phyloP scores from a whole-genome alignment of 345 rosid species.

The Cardamine occulta region DNA sequence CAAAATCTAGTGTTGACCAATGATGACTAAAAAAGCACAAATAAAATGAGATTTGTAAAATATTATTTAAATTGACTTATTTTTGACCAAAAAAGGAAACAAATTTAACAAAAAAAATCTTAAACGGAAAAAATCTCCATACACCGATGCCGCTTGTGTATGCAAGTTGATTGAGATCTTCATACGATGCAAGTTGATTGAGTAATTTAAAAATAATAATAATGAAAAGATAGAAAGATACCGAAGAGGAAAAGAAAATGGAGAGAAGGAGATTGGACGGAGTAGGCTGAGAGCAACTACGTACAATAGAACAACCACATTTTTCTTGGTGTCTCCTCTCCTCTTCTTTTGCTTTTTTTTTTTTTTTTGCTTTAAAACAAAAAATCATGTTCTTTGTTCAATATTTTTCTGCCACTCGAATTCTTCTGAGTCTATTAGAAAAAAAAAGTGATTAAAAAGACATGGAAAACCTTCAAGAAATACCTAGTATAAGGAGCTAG shows the following conservation, averaged over 20 bases:
- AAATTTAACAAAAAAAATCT: too few relatives aligned
- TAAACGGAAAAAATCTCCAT: too few relatives aligned
- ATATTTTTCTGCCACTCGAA: conserved; percentile 21
- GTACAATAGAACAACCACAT: conserved; percentile 28
- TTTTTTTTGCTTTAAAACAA: background rate
- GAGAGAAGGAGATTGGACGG: conserved; percentile 22
- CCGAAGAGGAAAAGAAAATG: background rate
- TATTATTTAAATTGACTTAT: too few relatives aligned
- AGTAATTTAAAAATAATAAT: too few relatives aligned
- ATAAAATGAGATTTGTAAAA: too few relatives aligned
- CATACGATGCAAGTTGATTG: conserved; percentile 6
- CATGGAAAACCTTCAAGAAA: background rate
- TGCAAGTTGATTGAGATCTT: background rate
- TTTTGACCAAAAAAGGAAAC: too few relatives aligned
- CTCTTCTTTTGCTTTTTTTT: conserved; percentile 40
- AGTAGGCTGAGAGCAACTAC: conserved; percentile 41
- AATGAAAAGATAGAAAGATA: conserved; percentile 10
- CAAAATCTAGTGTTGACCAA: too few relatives aligned
- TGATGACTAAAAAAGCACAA: too few relatives aligned
- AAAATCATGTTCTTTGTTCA: conserved; percentile 4
- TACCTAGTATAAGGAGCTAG: background rate
- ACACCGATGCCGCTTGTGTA: too few relatives aligned
- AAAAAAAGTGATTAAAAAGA: background rate
- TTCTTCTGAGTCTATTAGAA: conserved; percentile 5
- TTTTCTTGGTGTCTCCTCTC: conserved; percentile 28